Conservation (phyloP, 176 grass and related monocot genomes). For the Olyra latifolia region DNA sequence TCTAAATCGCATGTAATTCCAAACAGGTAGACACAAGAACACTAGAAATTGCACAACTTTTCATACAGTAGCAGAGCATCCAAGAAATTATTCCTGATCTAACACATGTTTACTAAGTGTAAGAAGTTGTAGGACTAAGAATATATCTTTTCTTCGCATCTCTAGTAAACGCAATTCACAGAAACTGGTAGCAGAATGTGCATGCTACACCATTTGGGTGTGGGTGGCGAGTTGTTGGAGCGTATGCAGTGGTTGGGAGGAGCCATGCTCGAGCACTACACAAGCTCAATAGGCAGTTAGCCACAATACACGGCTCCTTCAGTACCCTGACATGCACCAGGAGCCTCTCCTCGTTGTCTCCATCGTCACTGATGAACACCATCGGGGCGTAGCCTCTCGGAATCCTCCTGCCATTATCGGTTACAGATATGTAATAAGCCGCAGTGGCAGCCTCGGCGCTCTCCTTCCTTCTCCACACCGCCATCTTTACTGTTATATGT, state of each 20-base stretch:
- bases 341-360: slow-evolving; percentile 30
- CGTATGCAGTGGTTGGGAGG: too few species aligned
- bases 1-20: background rate
- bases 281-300: too few species aligned
- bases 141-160: background rate
- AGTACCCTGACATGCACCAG: slow-evolving; percentile 39
- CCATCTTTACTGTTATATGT: background rate
- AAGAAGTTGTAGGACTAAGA: background rate
- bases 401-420: background rate
- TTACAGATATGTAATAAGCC: background rate
- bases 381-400: slow-evolving; percentile 43
- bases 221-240: too few species aligned
- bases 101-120: background rate
- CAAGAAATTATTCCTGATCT: background rate
- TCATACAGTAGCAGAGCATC: background rate
- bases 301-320: slow-evolving; percentile 29
- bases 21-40: background rate
- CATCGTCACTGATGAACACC: slow-evolving; percentile 10
- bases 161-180: background rate
- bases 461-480: background rate
- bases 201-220: too few species aligned
- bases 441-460: background rate
- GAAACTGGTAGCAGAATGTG: background rate
- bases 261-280: too few species aligned
- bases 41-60: background rate